Base-by-base conservation (phyloP, 768 basidiomycete species). In the Rubroboletus pulcherrimus region DNA sequence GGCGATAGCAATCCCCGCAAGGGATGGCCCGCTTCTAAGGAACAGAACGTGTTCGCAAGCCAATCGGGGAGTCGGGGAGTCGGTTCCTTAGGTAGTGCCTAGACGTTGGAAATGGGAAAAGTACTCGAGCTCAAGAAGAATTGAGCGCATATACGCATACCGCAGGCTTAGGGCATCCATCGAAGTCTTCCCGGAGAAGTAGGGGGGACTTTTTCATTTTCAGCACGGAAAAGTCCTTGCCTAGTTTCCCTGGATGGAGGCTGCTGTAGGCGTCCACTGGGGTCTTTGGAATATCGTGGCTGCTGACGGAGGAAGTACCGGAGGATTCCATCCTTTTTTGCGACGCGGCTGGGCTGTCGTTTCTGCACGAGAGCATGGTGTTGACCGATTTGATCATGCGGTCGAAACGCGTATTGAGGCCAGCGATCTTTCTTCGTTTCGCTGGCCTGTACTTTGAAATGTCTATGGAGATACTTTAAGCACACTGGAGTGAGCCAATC, bases 311-410 rank as follows among this genome's bases (percentile, higher is more conserved):
- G 9, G 79, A 77, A 0, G 79, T 82, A 8, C 74, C 69, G 7
- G 74, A 72, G 24, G 79, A 81, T 34, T 65, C 62, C 9, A 67
- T 60, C 39, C 75, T 72, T 30, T 63, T 68, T 34, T 73, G 73
- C 49, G 58, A 62, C 40, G 19, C 30, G 43, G 51, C 59, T 42
- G 71, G 62, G 48, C 55, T 63, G 35, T 29, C 53, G 44, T 43
- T 62, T 50, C 56, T 41, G 49, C 55, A 42, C 51, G 70, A 62
- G 58, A 71, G 66, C 39, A 73, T 65, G n/a, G 71, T 58, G 51
- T 80, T 77, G 73, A 87, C 81, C 3, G 79, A 75, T 49, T 81
- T 76, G 31, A 89, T 71, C 87, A 90, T 89, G 42, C 75, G 75
- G 66, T 89, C 87, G 60, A 82, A 87, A 38, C 80, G 79, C 34